phyloP scores from a whole-genome alignment of 2,329 filamentous ascomycete genomes.

The Dothiorella sarmentorum region DNA sequence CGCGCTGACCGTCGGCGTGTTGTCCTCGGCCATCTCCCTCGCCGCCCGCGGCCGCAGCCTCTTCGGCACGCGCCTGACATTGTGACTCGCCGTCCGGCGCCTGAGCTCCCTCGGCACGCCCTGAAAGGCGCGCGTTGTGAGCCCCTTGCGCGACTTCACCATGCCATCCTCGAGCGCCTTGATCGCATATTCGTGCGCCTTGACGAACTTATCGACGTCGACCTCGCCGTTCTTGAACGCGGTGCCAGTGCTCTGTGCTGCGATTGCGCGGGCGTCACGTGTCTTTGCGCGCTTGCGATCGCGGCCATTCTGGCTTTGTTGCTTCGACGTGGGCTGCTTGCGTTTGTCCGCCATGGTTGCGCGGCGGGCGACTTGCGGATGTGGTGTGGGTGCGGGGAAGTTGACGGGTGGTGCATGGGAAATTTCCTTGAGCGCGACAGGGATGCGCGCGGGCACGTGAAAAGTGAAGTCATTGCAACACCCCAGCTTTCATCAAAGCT shows the following conservation, averaged over 20 bases:
- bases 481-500: not conserved
- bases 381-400: not conserved
- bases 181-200: conserved; percentile 85
- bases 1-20: conserved; percentile 75
- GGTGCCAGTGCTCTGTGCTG: conserved; percentile 32
- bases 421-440: conserved; percentile 13
- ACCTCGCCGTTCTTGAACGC: conserved; percentile 72
- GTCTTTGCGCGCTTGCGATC: conserved; percentile 16
- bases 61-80: conserved; percentile 83
- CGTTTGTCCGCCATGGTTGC: conserved; percentile 17
- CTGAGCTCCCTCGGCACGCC: conserved; percentile 81
- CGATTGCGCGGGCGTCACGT: conserved; percentile 27
- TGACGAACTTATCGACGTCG: conserved; percentile 79
- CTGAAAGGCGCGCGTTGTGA: conserved; percentile 78
- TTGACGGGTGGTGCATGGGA: not conserved
- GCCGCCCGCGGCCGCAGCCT: conserved; percentile 67
- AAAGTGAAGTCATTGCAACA: conserved; percentile 14
- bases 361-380: not conserved
- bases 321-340: conserved; percentile 4
- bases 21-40: conserved; percentile 79
- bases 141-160: conserved; percentile 62
- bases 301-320: conserved; percentile 8
- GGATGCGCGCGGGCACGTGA: conserved; percentile 14
- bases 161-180: conserved; percentile 79
- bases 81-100: conserved; percentile 88